phyloP scores from a whole-genome alignment of 768 basidiomycete genomes.

The Boletus eberwhitei region DNA sequence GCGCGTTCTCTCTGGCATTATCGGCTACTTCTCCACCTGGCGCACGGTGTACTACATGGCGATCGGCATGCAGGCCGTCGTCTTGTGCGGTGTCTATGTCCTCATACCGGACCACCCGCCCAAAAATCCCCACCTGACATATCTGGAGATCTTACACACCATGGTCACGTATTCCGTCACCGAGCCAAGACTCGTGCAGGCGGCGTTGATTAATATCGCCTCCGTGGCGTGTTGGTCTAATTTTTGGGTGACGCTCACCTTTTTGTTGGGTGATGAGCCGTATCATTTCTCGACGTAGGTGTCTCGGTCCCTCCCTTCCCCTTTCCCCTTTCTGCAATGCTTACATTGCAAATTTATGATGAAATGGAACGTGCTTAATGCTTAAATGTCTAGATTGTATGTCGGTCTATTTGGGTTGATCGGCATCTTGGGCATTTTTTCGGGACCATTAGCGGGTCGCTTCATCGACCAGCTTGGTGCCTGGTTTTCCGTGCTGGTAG shows the following conservation, averaged over 20 bases:
- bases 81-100: slow-evolving; percentile 30
- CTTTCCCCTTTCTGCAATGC: background rate
- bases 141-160: slow-evolving; percentile 33
- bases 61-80: slow-evolving; percentile 31
- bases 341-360: background rate
- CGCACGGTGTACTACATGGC: slow-evolving; percentile 41
- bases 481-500: slow-evolving; percentile 41
- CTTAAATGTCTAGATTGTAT: slow-evolving; percentile 16
- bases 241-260: slow-evolving; percentile 44
- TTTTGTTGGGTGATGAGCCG: slow-evolving; percentile 41
- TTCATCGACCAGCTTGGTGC: slow-evolving; percentile 34
- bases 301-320: too few species aligned
- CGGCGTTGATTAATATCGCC: slow-evolving; percentile 23
- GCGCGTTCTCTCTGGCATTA: slow-evolving; percentile 36
- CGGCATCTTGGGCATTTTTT: slow-evolving; percentile 39
- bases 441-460: slow-evolving; percentile 26
- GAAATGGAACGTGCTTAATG: background rate
- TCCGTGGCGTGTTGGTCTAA: slow-evolving; percentile 31
- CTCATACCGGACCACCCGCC: slow-evolving; percentile 42
- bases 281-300: slow-evolving; percentile 37
- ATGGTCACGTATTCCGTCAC: slow-evolving; percentile 40
- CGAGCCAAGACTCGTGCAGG: slow-evolving; percentile 43
- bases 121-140: slow-evolving; percentile 37
- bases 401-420: slow-evolving; percentile 50
- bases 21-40: slow-evolving; percentile 42